Conservation (phyloP, 768 basidiomycete species). For the Zangia roseola region DNA sequence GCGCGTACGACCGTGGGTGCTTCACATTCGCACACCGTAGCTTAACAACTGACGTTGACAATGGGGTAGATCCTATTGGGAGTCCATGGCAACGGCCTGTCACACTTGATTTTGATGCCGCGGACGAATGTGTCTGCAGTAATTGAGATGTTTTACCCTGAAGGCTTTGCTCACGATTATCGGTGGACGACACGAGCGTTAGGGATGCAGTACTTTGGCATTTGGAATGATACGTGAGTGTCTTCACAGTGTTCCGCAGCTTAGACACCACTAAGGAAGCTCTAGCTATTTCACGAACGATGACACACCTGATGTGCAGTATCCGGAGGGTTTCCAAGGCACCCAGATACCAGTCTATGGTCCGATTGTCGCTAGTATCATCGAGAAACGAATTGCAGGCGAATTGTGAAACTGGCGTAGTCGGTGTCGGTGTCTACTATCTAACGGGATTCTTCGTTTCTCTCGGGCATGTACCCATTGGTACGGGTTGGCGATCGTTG, state of each 20-base stretch:
- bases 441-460: no score
- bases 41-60: slow-evolving; percentile 1
- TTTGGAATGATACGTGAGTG: slow-evolving; percentile 79
- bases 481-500: no score
- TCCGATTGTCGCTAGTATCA: slow-evolving; percentile 59
- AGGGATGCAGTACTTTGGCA: slow-evolving; percentile 70
- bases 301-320: slow-evolving; percentile 50
- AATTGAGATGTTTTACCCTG: slow-evolving; percentile 82
- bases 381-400: slow-evolving; percentile 63
- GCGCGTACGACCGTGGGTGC: slow-evolving; percentile 67
- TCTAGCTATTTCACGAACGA: slow-evolving; percentile 27
- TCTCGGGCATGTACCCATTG: no score
- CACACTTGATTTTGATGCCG: slow-evolving; percentile 85
- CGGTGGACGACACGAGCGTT: slow-evolving; percentile 77
- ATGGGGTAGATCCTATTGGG: slow-evolving; percentile 58
- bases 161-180: slow-evolving; percentile 83
- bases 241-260: background rate
- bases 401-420: slow-evolving; percentile 6
- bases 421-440: background rate
- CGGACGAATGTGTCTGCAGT: slow-evolving; percentile 73
- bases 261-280: background rate
- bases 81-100: slow-evolving; percentile 79
- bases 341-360: slow-evolving; percentile 73
- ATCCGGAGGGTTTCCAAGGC: slow-evolving; percentile 85
- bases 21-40: background rate